A percentile compares a stretch with the other conserved stretches of the same genome.
phyloP scores from a whole-genome alignment of 495 filamentous ascomycete species.

The Melanomma pulvis-pyrius region DNA sequence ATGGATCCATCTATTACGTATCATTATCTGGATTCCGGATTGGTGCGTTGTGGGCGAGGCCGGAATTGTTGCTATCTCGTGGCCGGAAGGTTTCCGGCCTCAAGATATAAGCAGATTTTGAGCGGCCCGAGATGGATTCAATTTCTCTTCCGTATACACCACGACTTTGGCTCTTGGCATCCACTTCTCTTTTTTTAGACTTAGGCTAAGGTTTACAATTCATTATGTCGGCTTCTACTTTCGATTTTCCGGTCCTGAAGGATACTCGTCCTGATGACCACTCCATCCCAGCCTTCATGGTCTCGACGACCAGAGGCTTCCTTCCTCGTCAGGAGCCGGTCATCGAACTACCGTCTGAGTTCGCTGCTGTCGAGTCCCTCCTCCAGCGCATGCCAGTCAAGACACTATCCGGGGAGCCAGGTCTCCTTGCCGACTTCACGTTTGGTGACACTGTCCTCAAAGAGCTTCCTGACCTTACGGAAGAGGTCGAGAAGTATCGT shows the following conservation, averaged over 20 bases:
- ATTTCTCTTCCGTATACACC: background rate
- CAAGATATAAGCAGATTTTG: slow-evolving; percentile 48
- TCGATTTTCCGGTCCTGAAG: slow-evolving; percentile 55
- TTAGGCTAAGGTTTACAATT: background rate
- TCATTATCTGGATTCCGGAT: slow-evolving; percentile 7
- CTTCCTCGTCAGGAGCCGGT: slow-evolving; percentile 66
- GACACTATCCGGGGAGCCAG: slow-evolving; percentile 67
- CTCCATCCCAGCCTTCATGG: slow-evolving; percentile 74
- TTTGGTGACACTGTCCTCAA: slow-evolving; percentile 68
- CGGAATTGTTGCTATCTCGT: slow-evolving; percentile 57
- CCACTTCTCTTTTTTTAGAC: no score
- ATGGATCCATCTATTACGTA: slow-evolving; percentile 38
- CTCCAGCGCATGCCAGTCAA: slow-evolving; percentile 75
- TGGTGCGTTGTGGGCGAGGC: slow-evolving; percentile 46
- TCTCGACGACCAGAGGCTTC: slow-evolving; percentile 82
- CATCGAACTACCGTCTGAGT: slow-evolving; percentile 65
- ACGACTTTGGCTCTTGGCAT: background rate
- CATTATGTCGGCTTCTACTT: slow-evolving; percentile 44
- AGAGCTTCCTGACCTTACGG: slow-evolving; percentile 74
- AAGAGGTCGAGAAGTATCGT: slow-evolving; percentile 67
- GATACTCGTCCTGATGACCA: slow-evolving; percentile 62
- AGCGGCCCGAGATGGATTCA: background rate
- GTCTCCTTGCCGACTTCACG: slow-evolving; percentile 71
- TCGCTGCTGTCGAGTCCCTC: slow-evolving; percentile 67
- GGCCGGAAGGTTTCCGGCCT: slow-evolving; percentile 53